phyloP scores from a whole-genome alignment of 768 basidiomycete species.

The Dentipellis sp. region DNA sequence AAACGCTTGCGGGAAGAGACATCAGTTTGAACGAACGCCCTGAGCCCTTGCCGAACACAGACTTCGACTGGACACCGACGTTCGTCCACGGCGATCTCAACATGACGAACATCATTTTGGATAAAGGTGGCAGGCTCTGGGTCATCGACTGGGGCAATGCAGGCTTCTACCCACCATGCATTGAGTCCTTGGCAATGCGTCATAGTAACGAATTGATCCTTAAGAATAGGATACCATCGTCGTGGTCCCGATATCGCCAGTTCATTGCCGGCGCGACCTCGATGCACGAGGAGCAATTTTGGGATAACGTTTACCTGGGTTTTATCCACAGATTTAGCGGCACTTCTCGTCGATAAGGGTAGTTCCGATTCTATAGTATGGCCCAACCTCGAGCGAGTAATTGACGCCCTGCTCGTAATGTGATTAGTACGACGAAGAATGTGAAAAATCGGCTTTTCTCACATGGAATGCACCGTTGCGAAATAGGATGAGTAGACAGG shows the following conservation, averaged over 20 bases:
- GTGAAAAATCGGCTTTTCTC: too few relatives aligned
- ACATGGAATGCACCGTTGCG: too few relatives aligned
- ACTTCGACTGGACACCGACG: slow-evolving; percentile 1
- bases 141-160: slow-evolving; percentile 10
- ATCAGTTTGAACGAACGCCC: neutral
- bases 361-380: too few relatives aligned
- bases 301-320: neutral
- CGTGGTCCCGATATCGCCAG: slow-evolving; percentile 1
- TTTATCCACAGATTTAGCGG: neutral
- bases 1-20: neutral
- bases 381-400: too few relatives aligned
- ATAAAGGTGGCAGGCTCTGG: slow-evolving; percentile 3
- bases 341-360: too few relatives aligned
- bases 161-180: slow-evolving; percentile 9
- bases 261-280: slow-evolving; percentile 5
- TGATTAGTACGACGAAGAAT: too few relatives aligned
- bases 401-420: too few relatives aligned
- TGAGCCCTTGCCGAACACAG: neutral
- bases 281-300: slow-evolving; percentile 2
- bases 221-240: neutral
- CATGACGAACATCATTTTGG: slow-evolving; percentile 5
- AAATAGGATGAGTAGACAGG: too few relatives aligned
- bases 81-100: slow-evolving; percentile 12
- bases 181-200: slow-evolving; percentile 1
- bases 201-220: neutral